Evolutionary conservation across 2,329 filamentous ascomycete genomes (phyloP).

Genomic region (Fusarium musae): DNA sequence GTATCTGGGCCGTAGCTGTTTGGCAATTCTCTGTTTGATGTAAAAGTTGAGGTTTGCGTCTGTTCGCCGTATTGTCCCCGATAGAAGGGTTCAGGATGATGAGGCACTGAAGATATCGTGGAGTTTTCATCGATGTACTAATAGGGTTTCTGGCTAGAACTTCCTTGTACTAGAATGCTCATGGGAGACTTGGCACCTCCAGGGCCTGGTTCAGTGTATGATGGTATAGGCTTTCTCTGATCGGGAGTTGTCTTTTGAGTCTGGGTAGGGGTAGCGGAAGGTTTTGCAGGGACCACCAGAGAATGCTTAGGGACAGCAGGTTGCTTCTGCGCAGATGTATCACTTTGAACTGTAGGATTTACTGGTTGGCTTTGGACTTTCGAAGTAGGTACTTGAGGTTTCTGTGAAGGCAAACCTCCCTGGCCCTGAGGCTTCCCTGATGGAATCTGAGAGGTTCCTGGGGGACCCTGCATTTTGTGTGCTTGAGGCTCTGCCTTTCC

Average conservation of each 20-base stretch:
- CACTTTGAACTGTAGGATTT: not conserved
- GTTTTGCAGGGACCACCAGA: not conserved
- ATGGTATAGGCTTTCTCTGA: not conserved
- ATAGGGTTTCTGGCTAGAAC: not conserved
- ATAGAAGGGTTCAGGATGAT: not conserved
- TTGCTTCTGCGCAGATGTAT: not conserved
- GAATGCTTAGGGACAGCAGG: not conserved
- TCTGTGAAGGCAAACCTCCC: not conserved
- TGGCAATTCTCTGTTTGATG: not conserved
- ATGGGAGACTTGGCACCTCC: not conserved
- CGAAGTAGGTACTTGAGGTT: not conserved
- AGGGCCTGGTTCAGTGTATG: accelerated
- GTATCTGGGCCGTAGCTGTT: not conserved
- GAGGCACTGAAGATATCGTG: not conserved
- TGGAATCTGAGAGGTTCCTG: not conserved
- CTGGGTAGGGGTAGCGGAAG: not conserved
- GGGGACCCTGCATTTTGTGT: not conserved
- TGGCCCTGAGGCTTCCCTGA: not conserved
- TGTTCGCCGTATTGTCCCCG: not conserved
- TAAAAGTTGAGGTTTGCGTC: not conserved
- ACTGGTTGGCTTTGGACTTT: not conserved
- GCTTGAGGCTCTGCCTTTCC: not conserved
- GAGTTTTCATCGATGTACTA: not conserved
- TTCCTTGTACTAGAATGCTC: not conserved
- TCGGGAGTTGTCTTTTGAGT: not conserved